Conservation (phyloP, 345 rosid species). For the Psidium guajava region DNA sequence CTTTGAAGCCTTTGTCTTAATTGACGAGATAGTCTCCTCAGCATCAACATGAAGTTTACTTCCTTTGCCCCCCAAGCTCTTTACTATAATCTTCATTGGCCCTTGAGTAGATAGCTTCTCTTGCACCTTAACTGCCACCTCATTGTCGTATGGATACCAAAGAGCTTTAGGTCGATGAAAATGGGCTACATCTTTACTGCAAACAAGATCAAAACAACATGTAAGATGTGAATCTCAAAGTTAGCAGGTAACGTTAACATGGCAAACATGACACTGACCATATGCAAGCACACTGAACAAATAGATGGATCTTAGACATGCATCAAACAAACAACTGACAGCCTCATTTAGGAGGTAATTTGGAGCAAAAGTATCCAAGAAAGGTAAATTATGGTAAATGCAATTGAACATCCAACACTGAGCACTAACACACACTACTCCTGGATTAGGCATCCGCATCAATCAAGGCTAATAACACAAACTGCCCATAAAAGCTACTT, state of each 20-base stretch:
- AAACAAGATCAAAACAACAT: slow-evolving; percentile 1
- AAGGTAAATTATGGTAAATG: neutral
- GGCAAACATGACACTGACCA: neutral
- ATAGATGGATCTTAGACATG: neutral
- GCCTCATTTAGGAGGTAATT: neutral
- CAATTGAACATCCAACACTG: neutral
- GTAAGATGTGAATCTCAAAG: neutral
- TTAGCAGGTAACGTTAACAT: neutral
- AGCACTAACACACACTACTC: neutral
- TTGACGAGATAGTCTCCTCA: slow-evolving; percentile 71
- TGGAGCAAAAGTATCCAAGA: neutral
- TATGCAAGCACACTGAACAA: neutral
- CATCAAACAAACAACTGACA: neutral
- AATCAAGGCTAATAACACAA: neutral
- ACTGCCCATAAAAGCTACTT: neutral
- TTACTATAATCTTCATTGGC: slow-evolving; percentile 74
- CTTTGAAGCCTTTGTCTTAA: slow-evolving; percentile 79
- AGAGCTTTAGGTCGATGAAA: slow-evolving; percentile 93
- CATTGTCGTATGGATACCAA: slow-evolving; percentile 96
- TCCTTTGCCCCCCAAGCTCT: slow-evolving; percentile 98
- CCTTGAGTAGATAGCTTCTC: slow-evolving; percentile 70
- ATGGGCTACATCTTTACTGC: slow-evolving; percentile 88
- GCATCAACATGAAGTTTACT: slow-evolving; percentile 79
- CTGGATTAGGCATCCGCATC: neutral
- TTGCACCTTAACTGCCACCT: slow-evolving; percentile 82